Percentiles rank a stretch among this genome's conserved stretches.
Conservation (phyloP, 2,329 filamentous ascomycete genomes). For the Aspergillus alliaceus region DNA sequence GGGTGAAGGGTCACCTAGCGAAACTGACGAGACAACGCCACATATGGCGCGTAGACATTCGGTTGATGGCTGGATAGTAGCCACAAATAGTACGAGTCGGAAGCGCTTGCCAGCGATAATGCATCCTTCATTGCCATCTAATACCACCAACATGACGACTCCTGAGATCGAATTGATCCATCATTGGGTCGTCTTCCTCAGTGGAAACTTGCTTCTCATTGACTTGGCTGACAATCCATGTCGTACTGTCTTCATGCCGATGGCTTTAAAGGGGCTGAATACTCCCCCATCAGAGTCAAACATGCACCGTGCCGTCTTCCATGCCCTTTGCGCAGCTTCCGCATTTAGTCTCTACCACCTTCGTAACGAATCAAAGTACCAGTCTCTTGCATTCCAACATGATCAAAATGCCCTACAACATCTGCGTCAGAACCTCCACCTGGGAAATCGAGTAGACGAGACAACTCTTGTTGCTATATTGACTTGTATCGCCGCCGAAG, state of each 20-base stretch:
- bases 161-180: conserved; percentile 26
- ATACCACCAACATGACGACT: conserved; percentile 9
- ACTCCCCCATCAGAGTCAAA: conserved; percentile 14
- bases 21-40: neutral
- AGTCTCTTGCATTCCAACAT: conserved; percentile 28
- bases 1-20: neutral
- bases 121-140: neutral
- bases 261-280: conserved; percentile 9
- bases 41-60: neutral
- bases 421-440: conserved; percentile 22
- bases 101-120: too few relatives aligned
- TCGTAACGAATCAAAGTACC: conserved; percentile 21
- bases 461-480: conserved; percentile 19
- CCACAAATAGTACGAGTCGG: neutral
- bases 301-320: conserved; percentile 30
- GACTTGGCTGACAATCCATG: conserved; percentile 30
- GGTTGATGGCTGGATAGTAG: neutral
- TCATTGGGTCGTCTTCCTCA: conserved; percentile 31
- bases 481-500: conserved; percentile 21
- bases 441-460: conserved; percentile 16
- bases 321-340: conserved; percentile 27
- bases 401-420: conserved; percentile 30
- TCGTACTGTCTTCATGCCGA: conserved; percentile 27
- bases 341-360: conserved; percentile 27
- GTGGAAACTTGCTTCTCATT: conserved; percentile 29